These are phyloP conservation scores for Amanita phalloides DNA, from an alignment of 768 basidiomycete species.

Conservation along the genomic window DNA sequence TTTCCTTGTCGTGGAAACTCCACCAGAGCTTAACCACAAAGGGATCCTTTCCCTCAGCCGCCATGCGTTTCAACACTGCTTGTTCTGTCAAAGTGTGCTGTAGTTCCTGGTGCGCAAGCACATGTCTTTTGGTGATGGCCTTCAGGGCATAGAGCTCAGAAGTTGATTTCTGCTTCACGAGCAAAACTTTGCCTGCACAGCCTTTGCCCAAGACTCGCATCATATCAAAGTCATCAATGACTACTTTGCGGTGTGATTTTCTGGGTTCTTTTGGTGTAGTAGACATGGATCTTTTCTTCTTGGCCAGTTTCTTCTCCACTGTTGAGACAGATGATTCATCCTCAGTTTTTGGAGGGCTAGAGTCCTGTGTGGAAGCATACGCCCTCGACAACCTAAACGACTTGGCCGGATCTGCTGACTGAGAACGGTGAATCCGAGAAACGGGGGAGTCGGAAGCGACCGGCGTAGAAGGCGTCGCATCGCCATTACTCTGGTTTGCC, in stretches of 20 bases:
- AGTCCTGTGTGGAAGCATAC: conserved; percentile 40
- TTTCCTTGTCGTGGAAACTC: conserved; percentile 97
- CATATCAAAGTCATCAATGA: conserved; percentile 92
- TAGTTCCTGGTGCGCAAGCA: conserved; percentile 92
- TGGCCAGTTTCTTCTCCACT: conserved; percentile 15
- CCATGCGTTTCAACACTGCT: conserved; percentile 89
- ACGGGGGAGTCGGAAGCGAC: conserved; percentile 22
- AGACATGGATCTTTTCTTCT: conserved; percentile 26
- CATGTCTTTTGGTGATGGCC: conserved; percentile 96
- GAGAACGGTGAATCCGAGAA: conserved; percentile 59
- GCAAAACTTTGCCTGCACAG: conserved; percentile 92
- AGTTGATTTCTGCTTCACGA: conserved; percentile 74
- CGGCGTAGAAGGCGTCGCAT: conserved; percentile 24
- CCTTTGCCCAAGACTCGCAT: conserved; percentile 95
- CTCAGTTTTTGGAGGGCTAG: conserved; percentile 48
- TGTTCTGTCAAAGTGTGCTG: conserved; percentile 96
- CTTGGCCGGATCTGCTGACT: conserved; percentile 71
- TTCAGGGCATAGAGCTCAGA: conserved; percentile 83
- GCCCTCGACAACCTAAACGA: conserved; percentile 46
- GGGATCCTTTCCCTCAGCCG: conserved; percentile 77
- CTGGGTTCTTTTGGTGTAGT: conserved; percentile 36
- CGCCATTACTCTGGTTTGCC: conserved; percentile 10
- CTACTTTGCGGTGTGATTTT: conserved; percentile 64
- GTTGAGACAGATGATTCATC: conserved; percentile 70
- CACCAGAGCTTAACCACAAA: conserved; percentile 96